Conservation (phyloP, 1,284 basidiomycete genomes). For the Tremellales sp. region DNA sequence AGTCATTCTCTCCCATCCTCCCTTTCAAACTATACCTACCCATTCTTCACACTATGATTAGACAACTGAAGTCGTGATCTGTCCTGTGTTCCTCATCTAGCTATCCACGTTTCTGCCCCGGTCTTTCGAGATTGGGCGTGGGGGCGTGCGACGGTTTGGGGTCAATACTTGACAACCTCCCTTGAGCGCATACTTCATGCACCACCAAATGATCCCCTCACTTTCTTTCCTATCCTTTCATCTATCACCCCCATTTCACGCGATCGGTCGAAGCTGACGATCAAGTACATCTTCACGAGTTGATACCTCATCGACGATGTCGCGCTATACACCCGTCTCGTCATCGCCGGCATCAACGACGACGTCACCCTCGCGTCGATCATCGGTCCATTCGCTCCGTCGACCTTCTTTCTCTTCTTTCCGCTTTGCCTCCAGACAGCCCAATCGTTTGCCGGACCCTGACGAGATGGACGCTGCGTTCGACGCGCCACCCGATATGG, state of each 20-base stretch:
- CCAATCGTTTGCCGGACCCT: constrained; percentile 34
- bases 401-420: constrained; percentile 30
- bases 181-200: constrained; percentile 41
- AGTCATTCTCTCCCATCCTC: background rate
- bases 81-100: background rate
- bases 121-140: background rate
- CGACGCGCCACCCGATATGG: constrained; percentile 29
- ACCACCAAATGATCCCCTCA: constrained; percentile 37
- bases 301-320: constrained; percentile 17
- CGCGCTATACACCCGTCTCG: constrained; percentile 28
- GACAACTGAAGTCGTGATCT: background rate
- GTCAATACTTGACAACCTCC: background rate
- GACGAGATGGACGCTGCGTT: constrained; percentile 49
- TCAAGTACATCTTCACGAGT: background rate
- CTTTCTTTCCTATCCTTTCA: constrained; percentile 5
- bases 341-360: constrained; percentile 17
- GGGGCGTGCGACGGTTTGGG: background rate
- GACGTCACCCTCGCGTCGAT: constrained; percentile 21
- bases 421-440: constrained; percentile 12
- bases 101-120: background rate
- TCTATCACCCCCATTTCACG: background rate
- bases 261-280: background rate
- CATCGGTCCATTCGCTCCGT: constrained; percentile 27
- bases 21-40: background rate
- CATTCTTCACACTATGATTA: background rate